Evolutionary conservation across 1,284 basidiomycete genomes (phyloP).

Genomic region (Prillingera fragicola): DNA sequence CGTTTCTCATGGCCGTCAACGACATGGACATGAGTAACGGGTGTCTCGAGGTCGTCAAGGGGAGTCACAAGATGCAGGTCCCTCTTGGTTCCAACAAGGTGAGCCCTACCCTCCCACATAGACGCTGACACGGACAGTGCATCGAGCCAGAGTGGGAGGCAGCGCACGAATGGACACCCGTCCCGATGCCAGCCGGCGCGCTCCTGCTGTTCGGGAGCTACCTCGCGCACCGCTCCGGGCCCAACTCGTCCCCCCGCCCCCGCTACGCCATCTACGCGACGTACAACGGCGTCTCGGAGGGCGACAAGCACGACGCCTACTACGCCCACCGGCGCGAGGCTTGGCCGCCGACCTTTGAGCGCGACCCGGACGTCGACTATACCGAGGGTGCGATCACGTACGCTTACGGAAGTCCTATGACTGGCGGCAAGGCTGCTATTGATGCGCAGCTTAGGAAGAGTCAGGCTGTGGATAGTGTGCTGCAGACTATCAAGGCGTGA

Average conservation of each 20-base stretch:
- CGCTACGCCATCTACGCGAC: conserved; percentile 41
- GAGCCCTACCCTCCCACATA: not conserved
- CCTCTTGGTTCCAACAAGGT: conserved; percentile 28
- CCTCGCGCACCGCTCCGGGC: conserved; percentile 38
- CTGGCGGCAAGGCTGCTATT: conserved; percentile 22
- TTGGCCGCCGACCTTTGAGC: conserved; percentile 37
- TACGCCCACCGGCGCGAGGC: conserved; percentile 33
- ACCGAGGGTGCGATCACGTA: conserved; percentile 29
- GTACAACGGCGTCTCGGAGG: conserved; percentile 34
- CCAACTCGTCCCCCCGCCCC: conserved; percentile 28
- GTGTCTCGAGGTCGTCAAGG: conserved; percentile 38
- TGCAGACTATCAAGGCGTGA: too few relatives aligned
- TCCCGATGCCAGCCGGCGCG: conserved; percentile 34
- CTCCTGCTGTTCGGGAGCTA: conserved; percentile 38
- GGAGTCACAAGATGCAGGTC: conserved; percentile 26
- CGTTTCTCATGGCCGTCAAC: conserved; percentile 39
- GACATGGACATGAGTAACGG: conserved; percentile 35
- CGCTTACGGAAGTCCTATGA: conserved; percentile 24
- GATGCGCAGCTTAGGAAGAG: conserved; percentile 9
- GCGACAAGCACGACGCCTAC: conserved; percentile 38
- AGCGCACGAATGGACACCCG: conserved; percentile 30
- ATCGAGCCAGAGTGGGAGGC: conserved; percentile 33
- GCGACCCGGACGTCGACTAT: conserved; percentile 32
- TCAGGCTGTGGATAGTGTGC: too few relatives aligned
- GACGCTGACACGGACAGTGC: conserved; percentile 14